These are phyloP conservation scores for Phytomonas francai DNA, from an alignment of 208 protist species.

Conservation along the genomic window DNA sequence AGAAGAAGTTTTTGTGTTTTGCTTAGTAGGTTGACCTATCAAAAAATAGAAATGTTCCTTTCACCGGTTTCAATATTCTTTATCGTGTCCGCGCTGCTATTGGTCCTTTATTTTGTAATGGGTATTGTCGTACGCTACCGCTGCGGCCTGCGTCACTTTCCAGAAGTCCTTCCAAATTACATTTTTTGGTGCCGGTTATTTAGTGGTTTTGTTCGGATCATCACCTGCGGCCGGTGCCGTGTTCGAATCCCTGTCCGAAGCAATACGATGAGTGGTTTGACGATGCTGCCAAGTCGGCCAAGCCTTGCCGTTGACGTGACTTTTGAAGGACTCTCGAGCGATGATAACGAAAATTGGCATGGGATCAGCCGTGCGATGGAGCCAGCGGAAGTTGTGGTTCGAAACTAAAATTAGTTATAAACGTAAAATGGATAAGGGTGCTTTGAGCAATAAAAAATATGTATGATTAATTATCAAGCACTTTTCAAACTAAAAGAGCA, in stretches of 20 bases:
- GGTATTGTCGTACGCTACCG: slow-evolving; percentile 67
- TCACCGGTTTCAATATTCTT: not conserved
- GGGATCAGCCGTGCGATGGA: slow-evolving; percentile 27
- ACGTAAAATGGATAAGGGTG: no score
- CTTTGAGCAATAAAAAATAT: no score
- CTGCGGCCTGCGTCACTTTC: slow-evolving; percentile 58
- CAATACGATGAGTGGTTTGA: slow-evolving; percentile 7
- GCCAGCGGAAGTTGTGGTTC: slow-evolving; percentile 34
- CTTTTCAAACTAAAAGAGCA: no score
- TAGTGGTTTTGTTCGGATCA: slow-evolving; percentile 16
- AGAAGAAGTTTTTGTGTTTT: no score
- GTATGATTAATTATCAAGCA: no score
- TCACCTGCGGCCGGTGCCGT: slow-evolving; percentile 38
- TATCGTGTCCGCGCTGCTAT: slow-evolving; percentile 18
- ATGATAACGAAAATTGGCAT: slow-evolving; percentile 32
- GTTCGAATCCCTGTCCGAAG: slow-evolving; percentile 1
- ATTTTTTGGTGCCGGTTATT: slow-evolving; percentile 44
- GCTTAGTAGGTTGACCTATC: not conserved
- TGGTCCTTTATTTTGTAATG: slow-evolving; percentile 49
- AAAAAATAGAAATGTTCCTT: not conserved
- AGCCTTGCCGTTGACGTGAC: slow-evolving; percentile 14
- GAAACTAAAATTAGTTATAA: slow-evolving; percentile 9
- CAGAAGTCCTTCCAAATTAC: slow-evolving; percentile 76
- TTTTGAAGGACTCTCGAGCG: slow-evolving; percentile 46
- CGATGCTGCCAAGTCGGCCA: slow-evolving; percentile 22